Evolutionary conservation across 2,329 filamentous ascomycete species (phyloP), one percentile per base, ranked within the genome.

Genomic region (Lachnellula subtilissima): DNA sequence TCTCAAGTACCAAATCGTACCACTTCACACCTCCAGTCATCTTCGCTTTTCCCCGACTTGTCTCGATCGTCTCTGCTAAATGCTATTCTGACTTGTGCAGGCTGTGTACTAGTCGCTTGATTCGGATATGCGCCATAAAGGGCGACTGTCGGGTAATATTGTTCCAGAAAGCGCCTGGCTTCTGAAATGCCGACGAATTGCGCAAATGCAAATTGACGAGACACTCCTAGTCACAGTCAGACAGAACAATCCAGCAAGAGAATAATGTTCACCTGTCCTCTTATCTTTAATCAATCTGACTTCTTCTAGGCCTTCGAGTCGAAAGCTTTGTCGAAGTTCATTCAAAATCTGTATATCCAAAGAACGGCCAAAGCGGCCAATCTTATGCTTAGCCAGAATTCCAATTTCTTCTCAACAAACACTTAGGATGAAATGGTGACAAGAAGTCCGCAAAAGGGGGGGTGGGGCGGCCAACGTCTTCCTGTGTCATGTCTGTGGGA

Each of bases 221-320:
- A 82, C 58, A 76, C 67, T 61, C 79, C 81, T 83, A 40, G 57
- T 50, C 19, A 40, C n/a, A 5, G 45, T 48, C 23, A 25, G 14
- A 17, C 49, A 32, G 28, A 52, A 37, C 2, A 36, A 32, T 60
- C 48, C 60, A 53, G 50, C 22, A 60, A 59, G 32, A 42, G 15
- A 19, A 56, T 52, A 56, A 40, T 48, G 43, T 19, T 3, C 68
- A 83, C 81, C 81, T 19, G 80, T 83, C 58, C 80, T 77, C 54
- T 79, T 76, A 62, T 84, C 80, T 57, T 79, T 78, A 62, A 84
- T 84, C 51, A 84, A 72, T 17, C 79, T 75, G 48, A 83, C 73
- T 62, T 82, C 79, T 64, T 83, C 79, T 57, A 84, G 69, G n/a
- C 73, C 74, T 55, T 77, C 73, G 59, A 80, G 71, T 64, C 75